Conservation (phyloP, 2,329 filamentous ascomycete species). For the Tolypocladium pustulatum region DNA sequence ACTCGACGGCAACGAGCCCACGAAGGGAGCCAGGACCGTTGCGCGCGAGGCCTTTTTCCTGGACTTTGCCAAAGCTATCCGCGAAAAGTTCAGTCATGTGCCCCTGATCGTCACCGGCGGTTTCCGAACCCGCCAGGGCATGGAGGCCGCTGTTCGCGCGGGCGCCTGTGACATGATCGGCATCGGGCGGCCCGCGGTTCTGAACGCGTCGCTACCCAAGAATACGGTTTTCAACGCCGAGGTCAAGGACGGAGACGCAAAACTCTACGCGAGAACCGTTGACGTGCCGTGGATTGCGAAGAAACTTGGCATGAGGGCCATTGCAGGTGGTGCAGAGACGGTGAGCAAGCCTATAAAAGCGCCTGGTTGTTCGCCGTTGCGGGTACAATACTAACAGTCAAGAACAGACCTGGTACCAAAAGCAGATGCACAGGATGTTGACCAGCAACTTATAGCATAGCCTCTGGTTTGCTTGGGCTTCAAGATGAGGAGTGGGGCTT, state of each 20-base stretch:
- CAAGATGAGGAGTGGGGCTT: no score
- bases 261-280: slow-evolving; percentile 15
- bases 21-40: slow-evolving; percentile 22
- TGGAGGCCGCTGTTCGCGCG: slow-evolving; percentile 26
- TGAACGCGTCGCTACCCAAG: slow-evolving; percentile 26
- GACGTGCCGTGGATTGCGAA: slow-evolving; percentile 11
- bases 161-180: slow-evolving; percentile 31
- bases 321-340: slow-evolving; percentile 7
- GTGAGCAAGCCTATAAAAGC: slow-evolving; percentile 1
- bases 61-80: slow-evolving; percentile 47
- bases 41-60: slow-evolving; percentile 59
- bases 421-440: not conserved
- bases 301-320: slow-evolving; percentile 9
- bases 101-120: slow-evolving; percentile 52
- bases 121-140: slow-evolving; percentile 38
- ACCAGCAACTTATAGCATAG: not conserved
- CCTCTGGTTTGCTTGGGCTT: not conserved
- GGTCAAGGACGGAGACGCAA: slow-evolving; percentile 22
- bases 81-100: slow-evolving; percentile 30
- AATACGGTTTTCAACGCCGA: slow-evolving; percentile 23
- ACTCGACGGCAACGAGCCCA: not conserved
- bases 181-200: slow-evolving; percentile 24
- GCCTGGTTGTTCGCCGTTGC: no score
- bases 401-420: not conserved
- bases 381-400: not conserved